Conservation (phyloP, 2,329 filamentous ascomycete species). For the Phaeosphaeriaceae sp. region DNA sequence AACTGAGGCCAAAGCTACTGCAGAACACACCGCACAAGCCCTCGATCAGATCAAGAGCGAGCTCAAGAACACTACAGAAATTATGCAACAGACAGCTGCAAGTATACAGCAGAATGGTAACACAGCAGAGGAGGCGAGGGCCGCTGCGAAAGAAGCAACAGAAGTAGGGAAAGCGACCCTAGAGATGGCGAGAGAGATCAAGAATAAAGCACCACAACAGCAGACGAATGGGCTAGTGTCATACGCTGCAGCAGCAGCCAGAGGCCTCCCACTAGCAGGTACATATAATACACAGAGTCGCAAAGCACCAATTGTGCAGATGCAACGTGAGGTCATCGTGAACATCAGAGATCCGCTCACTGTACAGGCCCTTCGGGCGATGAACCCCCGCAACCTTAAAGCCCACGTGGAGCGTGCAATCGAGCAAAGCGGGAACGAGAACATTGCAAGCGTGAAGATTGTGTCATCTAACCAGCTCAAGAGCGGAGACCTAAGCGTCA, state of each 20-base stretch:
- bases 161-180: too few species aligned
- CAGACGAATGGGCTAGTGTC: slow-evolving; percentile 7
- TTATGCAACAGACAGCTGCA: slow-evolving; percentile 6
- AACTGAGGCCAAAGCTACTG: slow-evolving; percentile 14
- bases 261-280: too few species aligned
- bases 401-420: slow-evolving; percentile 20
- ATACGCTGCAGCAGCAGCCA: slow-evolving; percentile 18
- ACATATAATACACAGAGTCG: slow-evolving; percentile 22
- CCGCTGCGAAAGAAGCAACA: too few species aligned
- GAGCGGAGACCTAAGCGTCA: slow-evolving; percentile 25
- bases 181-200: too few species aligned
- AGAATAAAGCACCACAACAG: slow-evolving; percentile 7
- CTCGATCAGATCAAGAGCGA: slow-evolving; percentile 15
- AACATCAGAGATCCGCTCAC: slow-evolving; percentile 22
- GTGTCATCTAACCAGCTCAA: slow-evolving; percentile 26
- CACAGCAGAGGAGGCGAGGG: slow-evolving; percentile 16
- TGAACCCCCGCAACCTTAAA: slow-evolving; percentile 22
- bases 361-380: slow-evolving; percentile 18
- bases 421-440: slow-evolving; percentile 21
- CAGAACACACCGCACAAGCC: slow-evolving; percentile 10
- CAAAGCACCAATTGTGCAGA: slow-evolving; percentile 14
- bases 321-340: slow-evolving; percentile 21
- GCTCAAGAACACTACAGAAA: slow-evolving; percentile 9
- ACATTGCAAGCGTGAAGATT: slow-evolving; percentile 21
- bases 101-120: slow-evolving; percentile 17